Evolutionary conservation across 352 stramenopile species (phyloP).

Genomic region (Pythium periplocum): DNA sequence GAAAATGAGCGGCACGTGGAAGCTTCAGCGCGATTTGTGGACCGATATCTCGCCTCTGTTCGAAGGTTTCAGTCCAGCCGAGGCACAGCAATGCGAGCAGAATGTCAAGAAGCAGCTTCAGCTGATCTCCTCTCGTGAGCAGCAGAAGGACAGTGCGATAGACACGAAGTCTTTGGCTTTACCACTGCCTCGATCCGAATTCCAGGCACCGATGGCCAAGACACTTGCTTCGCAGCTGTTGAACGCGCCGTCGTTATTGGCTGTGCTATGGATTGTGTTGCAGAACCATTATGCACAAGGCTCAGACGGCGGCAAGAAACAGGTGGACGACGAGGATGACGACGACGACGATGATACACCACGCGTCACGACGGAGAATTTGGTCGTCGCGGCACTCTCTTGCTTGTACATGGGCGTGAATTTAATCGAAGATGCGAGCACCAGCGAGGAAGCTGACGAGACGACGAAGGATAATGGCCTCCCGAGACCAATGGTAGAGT

Average conservation of each 20-base stretch:
- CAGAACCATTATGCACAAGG: constrained; percentile 13
- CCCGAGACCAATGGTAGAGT: too few relatives aligned
- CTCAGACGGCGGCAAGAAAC: constrained; percentile 7
- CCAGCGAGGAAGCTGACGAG: too few relatives aligned
- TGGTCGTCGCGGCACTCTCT: constrained; percentile 49
- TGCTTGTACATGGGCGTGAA: constrained; percentile 45
- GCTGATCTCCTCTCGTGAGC: too few relatives aligned
- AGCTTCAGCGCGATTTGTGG: constrained; percentile 53
- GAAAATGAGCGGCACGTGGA: constrained; percentile 70
- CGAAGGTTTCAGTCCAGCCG: constrained; percentile 70
- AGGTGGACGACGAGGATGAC: constrained; percentile 4
- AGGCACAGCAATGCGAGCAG: constrained; percentile 69
- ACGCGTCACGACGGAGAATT: constrained; percentile 32
- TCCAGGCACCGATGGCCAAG: background rate
- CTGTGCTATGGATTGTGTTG: constrained; percentile 38
- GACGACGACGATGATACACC: background rate
- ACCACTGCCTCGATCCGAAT: too few relatives aligned
- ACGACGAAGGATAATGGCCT: too few relatives aligned
- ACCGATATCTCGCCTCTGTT: constrained; percentile 53
- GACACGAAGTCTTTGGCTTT: too few relatives aligned
- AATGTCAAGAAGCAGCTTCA: constrained; percentile 47
- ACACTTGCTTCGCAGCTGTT: constrained; percentile 25
- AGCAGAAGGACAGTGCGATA: too few relatives aligned
- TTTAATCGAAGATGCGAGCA: background rate
- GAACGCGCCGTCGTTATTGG: constrained; percentile 39